phyloP scores from a whole-genome alignment of 352 stramenopile species.

The Lagenidium sp. region DNA sequence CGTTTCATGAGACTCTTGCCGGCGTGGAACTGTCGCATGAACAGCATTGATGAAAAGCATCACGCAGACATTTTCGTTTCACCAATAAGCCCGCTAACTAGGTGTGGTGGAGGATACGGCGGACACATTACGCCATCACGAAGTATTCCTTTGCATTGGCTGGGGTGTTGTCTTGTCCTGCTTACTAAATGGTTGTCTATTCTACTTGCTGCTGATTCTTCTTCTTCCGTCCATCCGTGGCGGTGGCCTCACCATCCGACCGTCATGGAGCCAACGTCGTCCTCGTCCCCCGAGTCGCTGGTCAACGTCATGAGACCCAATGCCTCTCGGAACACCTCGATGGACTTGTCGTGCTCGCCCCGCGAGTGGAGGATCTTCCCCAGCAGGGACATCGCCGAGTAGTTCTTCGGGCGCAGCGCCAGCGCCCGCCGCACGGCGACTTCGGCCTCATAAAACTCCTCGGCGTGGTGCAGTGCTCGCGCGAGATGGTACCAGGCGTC shows the following conservation, averaged over 20 bases:
- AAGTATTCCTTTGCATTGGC: too few species aligned
- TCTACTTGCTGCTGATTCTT: too few species aligned
- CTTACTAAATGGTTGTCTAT: too few species aligned
- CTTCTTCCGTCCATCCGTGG: background rate
- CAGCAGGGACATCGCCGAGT: conserved; percentile 57
- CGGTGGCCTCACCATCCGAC: conserved; percentile 50
- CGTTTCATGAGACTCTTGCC: too few species aligned
- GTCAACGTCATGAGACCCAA: conserved; percentile 55
- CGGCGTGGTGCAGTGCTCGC: conserved; percentile 39
- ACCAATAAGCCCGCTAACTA: background rate
- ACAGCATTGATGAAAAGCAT: too few species aligned
- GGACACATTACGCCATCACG: too few species aligned
- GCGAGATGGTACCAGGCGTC: conserved; percentile 76
- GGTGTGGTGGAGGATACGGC: too few species aligned
- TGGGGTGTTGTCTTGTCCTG: too few species aligned
- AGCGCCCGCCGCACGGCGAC: conserved; percentile 47
- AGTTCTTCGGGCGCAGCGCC: conserved; percentile 41
- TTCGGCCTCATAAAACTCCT: conserved; percentile 61
- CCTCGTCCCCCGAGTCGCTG: conserved; percentile 59
- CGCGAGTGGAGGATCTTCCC: conserved; percentile 79
- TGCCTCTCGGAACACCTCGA: conserved; percentile 67
- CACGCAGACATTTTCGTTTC: background rate
- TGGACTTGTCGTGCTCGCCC: conserved; percentile 68
- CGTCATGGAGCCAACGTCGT: conserved; percentile 70
- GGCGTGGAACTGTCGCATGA: too few species aligned